Percentiles rank a stretch among this genome's conserved stretches.
Evolutionary conservation across 163 green algal species (phyloP).

Genomic region (Scenedesmus sp.): DNA sequence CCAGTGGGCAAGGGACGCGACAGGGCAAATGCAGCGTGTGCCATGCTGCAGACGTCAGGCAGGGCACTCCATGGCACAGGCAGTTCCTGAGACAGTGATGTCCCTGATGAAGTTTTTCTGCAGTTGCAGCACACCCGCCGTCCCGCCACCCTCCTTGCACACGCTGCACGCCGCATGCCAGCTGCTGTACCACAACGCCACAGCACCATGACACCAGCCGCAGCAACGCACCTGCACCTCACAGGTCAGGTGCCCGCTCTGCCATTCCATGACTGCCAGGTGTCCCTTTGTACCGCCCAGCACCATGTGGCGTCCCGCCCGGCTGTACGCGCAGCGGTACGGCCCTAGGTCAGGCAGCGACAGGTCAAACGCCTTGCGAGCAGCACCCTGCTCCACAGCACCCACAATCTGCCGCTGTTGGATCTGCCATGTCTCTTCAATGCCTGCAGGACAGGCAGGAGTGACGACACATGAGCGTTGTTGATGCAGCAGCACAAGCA

Average conservation of each 20-base stretch:
- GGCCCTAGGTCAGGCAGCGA: constrained; percentile 88
- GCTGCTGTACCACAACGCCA: not conserved
- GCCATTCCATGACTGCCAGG: constrained; percentile 95
- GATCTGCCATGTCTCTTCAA: constrained; percentile 94
- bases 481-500: not conserved
- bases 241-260: constrained; percentile 76
- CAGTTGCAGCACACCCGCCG: not conserved
- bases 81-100: not conserved
- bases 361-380: constrained; percentile 93
- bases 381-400: constrained; percentile 81
- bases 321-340: constrained; percentile 91
- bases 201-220: not conserved
- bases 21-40: not conserved
- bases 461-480: not conserved
- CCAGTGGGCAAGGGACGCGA: not conserved
- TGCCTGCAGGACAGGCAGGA: constrained; percentile 59
- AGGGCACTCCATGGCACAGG: too few relatives aligned
- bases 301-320: constrained; percentile 86
- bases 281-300: constrained; percentile 93
- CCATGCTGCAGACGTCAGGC: not conserved
- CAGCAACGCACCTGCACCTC: constrained; percentile 87
- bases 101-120: not conserved
- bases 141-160: not conserved
- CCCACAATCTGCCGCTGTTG: constrained; percentile 82
- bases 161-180: not conserved